Conservation (phyloP, 495 filamentous ascomycete species). For the Penicillium parvum region DNA sequence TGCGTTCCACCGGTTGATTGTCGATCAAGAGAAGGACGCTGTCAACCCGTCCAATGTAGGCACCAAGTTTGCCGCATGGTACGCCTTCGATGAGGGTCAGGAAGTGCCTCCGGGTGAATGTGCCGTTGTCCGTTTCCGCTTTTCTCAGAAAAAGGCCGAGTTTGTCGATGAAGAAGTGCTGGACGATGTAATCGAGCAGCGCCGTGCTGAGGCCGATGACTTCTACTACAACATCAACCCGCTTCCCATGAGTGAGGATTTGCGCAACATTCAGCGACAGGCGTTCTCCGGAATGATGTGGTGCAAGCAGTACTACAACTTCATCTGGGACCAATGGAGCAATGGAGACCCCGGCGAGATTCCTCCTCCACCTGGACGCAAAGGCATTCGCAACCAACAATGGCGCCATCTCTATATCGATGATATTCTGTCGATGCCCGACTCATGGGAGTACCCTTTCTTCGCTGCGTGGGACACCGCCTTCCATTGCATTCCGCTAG, state of each 20-base stretch:
- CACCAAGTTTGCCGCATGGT: constrained; percentile 91
- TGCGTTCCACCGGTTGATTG: constrained; percentile 85
- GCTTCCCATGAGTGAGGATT: constrained; percentile 88
- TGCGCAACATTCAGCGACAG: constrained; percentile 92
- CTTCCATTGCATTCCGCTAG: constrained; percentile 91
- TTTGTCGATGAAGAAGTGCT: constrained; percentile 91
- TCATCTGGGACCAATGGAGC: constrained; percentile 96
- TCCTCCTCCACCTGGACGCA: constrained; percentile 75
- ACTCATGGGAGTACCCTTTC: constrained; percentile 98
- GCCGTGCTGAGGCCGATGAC: constrained; percentile 84
- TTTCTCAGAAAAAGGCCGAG: constrained; percentile 65
- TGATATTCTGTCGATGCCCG: constrained; percentile 94
- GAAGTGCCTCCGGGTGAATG: constrained; percentile 87
- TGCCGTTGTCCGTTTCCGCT: constrained; percentile 88
- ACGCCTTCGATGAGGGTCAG: constrained; percentile 80
- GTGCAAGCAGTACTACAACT: constrained; percentile 95
- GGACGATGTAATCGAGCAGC: constrained; percentile 84
- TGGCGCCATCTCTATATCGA: constrained; percentile 95
- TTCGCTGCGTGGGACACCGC: constrained; percentile 97
- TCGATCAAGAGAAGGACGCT: constrained; percentile 71
- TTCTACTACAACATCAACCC: constrained; percentile 94
- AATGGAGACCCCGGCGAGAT: constrained; percentile 73
- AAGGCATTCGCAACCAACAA: constrained; percentile 75
- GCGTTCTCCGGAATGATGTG: constrained; percentile 96
- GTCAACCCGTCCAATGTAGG: constrained; percentile 77